Percentiles rank a stretch among this genome's conserved stretches.
These are phyloP conservation scores for Warburgia ugandensis DNA, from an alignment of 164 flowering plant genomes.

Conservation along the genomic window DNA sequence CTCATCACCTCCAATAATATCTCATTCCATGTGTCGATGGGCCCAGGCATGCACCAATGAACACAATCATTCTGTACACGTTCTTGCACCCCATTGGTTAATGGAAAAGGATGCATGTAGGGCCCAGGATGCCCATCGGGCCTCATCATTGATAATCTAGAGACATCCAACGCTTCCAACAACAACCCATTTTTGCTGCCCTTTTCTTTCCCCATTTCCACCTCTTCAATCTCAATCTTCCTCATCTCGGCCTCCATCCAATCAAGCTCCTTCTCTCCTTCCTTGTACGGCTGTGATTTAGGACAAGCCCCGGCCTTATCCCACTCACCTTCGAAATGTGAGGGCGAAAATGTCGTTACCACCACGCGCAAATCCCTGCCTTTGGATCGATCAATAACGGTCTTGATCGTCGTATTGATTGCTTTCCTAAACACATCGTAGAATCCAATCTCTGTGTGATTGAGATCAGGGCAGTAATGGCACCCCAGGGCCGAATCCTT, in stretches of 20 bases:
- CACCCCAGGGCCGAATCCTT: constrained; percentile 57
- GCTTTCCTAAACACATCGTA: constrained; percentile 67
- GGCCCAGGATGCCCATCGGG: constrained; percentile 98
- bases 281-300: constrained; percentile 50
- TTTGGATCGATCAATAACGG: constrained; percentile 24
- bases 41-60: constrained; percentile 96
- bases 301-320: constrained; percentile 81
- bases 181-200: constrained; percentile 29
- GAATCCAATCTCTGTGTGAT: constrained; percentile 75
- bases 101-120: constrained; percentile 56
- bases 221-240: constrained; percentile 52
- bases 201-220: constrained; percentile 28
- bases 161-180: constrained; percentile 55
- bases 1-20: constrained; percentile 36
- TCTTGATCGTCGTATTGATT: constrained; percentile 42
- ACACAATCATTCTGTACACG: constrained; percentile 60
- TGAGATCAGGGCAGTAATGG: constrained; percentile 57
- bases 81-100: constrained; percentile 41
- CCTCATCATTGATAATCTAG: constrained; percentile 42
- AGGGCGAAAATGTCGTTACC: constrained; percentile 74
- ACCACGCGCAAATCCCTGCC: constrained; percentile 23
- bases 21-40: constrained; percentile 82
- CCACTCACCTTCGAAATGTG: constrained; percentile 95
- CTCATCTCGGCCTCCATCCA: constrained; percentile 34
- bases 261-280: constrained; percentile 42